phyloP scores from a whole-genome alignment of 306 rosid genomes.

The Cercis canadensis region DNA sequence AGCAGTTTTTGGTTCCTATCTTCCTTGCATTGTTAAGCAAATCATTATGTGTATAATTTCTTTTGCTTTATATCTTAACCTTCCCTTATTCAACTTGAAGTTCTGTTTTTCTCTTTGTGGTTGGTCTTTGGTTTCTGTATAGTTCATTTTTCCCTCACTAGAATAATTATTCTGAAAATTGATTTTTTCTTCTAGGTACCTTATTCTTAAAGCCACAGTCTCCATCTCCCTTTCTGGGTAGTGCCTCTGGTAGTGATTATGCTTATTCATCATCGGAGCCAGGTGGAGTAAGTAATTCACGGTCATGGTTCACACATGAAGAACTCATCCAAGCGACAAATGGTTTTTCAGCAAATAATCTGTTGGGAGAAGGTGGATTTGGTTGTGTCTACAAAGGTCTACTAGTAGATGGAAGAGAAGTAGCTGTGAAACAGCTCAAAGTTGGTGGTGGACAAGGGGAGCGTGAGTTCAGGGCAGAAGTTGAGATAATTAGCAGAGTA shows the following conservation, averaged over 20 bases:
- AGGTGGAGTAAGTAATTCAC: constrained; percentile 74
- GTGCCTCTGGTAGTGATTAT: constrained; percentile 61
- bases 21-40: neutral
- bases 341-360: constrained; percentile 70
- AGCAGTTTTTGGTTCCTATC: neutral
- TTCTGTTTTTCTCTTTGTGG: constrained; percentile 2
- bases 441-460: constrained; percentile 97
- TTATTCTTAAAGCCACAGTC: constrained; percentile 73
- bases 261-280: constrained; percentile 73
- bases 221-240: constrained; percentile 58
- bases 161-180: constrained; percentile 35
- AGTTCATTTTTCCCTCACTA: neutral
- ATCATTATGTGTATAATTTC: constrained; percentile 3
- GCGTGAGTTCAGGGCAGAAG: constrained; percentile 98
- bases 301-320: constrained; percentile 78
- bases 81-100: constrained; percentile 7
- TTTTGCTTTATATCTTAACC: constrained; percentile 15
- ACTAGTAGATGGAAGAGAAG: constrained; percentile 81
- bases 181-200: constrained; percentile 60
- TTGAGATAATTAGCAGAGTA: constrained; percentile 91
- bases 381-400: constrained; percentile 96
- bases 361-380: constrained; percentile 98
- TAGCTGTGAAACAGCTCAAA: constrained; percentile 95
- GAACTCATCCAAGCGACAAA: constrained; percentile 83
- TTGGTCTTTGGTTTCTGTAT: neutral